Percentiles rank a stretch among this genome's conserved stretches.
Conservation (phyloP, 2,329 filamentous ascomycete genomes). For the Helotiales sp. region DNA sequence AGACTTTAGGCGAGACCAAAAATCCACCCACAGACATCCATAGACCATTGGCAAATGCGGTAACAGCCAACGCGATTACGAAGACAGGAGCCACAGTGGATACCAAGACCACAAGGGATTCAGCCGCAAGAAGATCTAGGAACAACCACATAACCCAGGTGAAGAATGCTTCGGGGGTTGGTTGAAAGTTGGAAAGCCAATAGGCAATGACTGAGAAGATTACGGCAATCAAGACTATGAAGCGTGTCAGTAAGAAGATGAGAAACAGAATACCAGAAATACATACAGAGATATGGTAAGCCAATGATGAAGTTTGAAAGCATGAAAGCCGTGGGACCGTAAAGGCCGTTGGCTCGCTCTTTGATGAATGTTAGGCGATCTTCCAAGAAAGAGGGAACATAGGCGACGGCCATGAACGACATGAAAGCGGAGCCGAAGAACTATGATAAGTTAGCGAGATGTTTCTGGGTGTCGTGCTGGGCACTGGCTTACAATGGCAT, state of each 20-base stretch:
- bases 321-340: slow-evolving; percentile 74
- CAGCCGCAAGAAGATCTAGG: slow-evolving; percentile 80
- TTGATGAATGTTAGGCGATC: slow-evolving; percentile 75
- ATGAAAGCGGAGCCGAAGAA: slow-evolving; percentile 78
- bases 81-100: slow-evolving; percentile 77
- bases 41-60: slow-evolving; percentile 84
- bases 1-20: slow-evolving; percentile 70
- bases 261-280: neutral
- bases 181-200: slow-evolving; percentile 79
- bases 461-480: too few species aligned
- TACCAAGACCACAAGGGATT: slow-evolving; percentile 80
- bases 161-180: slow-evolving; percentile 70
- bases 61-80: slow-evolving; percentile 77
- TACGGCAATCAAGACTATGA: slow-evolving; percentile 68
- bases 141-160: slow-evolving; percentile 85
- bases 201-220: slow-evolving; percentile 79
- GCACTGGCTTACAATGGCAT: slow-evolving; percentile 64
- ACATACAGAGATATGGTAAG: slow-evolving; percentile 73
- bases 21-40: slow-evolving; percentile 91
- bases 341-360: slow-evolving; percentile 81
- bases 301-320: slow-evolving; percentile 83
- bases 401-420: slow-evolving; percentile 83
- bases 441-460: slow-evolving; percentile 32
- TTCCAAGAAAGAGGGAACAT: slow-evolving; percentile 83
- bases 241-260: slow-evolving; percentile 24